Evolutionary conservation across 2,329 filamentous ascomycete genomes (phyloP).

Genomic region (Fusarium sterilihyphosum): DNA sequence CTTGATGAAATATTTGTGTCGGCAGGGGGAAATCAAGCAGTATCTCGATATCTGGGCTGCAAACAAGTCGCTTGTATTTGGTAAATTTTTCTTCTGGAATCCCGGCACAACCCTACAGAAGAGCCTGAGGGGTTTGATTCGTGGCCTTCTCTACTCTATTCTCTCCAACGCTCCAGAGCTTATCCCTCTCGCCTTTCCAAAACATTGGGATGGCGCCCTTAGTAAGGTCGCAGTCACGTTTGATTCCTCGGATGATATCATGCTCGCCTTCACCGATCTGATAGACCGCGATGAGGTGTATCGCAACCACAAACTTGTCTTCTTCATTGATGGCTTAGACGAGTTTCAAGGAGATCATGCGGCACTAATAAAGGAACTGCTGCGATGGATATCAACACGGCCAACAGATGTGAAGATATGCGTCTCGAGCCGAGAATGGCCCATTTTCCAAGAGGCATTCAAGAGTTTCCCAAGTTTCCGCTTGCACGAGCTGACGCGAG

Average conservation of each 20-base stretch:
- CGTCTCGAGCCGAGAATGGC: not conserved
- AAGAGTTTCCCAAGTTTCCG: not conserved
- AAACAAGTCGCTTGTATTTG: rapidly evolving
- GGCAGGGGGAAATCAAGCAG: rapidly evolving
- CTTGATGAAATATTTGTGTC: not conserved
- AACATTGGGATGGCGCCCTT: not conserved
- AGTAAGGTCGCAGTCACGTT: not conserved
- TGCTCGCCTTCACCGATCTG: not conserved
- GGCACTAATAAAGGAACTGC: not conserved
- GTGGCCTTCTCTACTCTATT: not conserved
- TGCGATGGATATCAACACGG: not conserved
- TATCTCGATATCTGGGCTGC: not conserved
- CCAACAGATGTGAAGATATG: not conserved
- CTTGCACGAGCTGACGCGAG: not conserved
- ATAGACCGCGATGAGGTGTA: rapidly evolving
- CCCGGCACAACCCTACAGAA: not conserved
- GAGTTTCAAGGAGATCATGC: not conserved
- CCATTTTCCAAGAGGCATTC: not conserved
- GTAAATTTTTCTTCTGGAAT: not conserved
- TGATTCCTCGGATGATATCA: not conserved
- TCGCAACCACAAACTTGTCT: not conserved
- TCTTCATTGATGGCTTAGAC: not conserved
- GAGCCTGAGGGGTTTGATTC: not conserved
- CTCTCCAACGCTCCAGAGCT: not conserved
- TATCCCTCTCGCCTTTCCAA: not conserved